Conservation (phyloP, 345 rosid species). For the Salix caprea region DNA sequence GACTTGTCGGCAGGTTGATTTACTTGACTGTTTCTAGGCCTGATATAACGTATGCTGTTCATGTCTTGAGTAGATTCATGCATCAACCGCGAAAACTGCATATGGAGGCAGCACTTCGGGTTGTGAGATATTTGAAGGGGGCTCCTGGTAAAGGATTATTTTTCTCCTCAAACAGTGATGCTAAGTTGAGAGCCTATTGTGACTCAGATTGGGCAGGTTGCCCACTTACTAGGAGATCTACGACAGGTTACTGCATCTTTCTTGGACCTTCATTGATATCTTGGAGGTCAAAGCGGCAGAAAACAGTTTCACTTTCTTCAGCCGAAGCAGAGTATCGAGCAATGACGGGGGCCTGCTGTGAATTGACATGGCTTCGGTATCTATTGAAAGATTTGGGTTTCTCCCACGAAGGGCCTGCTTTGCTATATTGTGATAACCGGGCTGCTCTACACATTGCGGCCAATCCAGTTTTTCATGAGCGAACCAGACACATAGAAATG, state of each 20-base stretch:
- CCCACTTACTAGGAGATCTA: neutral
- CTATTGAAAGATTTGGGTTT: too few species aligned
- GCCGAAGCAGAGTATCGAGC: too few species aligned
- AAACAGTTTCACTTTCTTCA: neutral
- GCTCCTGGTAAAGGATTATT: neutral
- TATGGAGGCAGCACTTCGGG: neutral
- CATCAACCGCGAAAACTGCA: neutral
- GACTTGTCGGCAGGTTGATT: neutral
- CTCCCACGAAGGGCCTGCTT: too few species aligned
- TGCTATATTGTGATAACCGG: too few species aligned
- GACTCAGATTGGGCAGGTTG: neutral
- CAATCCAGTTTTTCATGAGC: too few species aligned
- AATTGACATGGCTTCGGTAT: too few species aligned
- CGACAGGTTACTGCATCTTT: neutral
- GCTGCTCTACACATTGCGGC: too few species aligned
- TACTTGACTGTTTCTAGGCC: neutral
- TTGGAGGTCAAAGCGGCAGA: neutral
- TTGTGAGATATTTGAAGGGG: neutral
- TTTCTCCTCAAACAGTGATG: neutral
- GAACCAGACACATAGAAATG: too few species aligned
- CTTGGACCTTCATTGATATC: neutral
- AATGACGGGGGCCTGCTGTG: too few species aligned
- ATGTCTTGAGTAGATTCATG: neutral
- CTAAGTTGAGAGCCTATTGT: neutral
- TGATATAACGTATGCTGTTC: neutral